phyloP scores from a whole-genome alignment of 192 early-diverging fungal species.

The Linderina pennispora region DNA sequence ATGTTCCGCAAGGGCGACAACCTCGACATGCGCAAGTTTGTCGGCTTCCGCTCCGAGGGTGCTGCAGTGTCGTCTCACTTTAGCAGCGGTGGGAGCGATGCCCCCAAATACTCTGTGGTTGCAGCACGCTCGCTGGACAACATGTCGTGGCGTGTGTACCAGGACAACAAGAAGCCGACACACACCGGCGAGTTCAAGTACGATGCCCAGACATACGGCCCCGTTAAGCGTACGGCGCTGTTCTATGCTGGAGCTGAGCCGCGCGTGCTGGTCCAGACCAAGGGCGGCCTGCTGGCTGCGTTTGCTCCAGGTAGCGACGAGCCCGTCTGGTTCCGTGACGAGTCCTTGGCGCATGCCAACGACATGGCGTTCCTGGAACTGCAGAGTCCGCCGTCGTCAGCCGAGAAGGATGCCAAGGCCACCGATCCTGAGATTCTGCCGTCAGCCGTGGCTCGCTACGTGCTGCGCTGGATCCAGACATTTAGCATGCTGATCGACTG shows the following conservation, averaged over 20 bases:
- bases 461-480: constrained; percentile 51
- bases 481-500: constrained; percentile 42
- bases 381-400: constrained; percentile 52
- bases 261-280: constrained; percentile 52
- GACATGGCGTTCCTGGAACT: constrained; percentile 78
- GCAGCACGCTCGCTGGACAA: constrained; percentile 9
- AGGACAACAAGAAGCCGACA: constrained; percentile 4
- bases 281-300: constrained; percentile 52
- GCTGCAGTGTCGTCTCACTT: constrained; percentile 4
- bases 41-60: constrained; percentile 9
- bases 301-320: constrained; percentile 38
- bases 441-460: constrained; percentile 56
- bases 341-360: constrained; percentile 65
- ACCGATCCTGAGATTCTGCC: constrained; percentile 49
- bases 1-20: constrained; percentile 15
- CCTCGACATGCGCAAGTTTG: constrained; percentile 41
- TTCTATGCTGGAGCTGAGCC: constrained; percentile 8
- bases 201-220: constrained; percentile 32
- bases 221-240: constrained; percentile 13
- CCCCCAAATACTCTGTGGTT: constrained; percentile 2
- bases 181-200: constrained; percentile 27
- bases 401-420: constrained; percentile 30
- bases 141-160: constrained; percentile 22
- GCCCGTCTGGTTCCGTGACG: constrained; percentile 78
- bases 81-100: background rate